These are phyloP conservation scores for Serendipita indica DNA, from an alignment of 768 basidiomycete species.

Conservation along the genomic window DNA sequence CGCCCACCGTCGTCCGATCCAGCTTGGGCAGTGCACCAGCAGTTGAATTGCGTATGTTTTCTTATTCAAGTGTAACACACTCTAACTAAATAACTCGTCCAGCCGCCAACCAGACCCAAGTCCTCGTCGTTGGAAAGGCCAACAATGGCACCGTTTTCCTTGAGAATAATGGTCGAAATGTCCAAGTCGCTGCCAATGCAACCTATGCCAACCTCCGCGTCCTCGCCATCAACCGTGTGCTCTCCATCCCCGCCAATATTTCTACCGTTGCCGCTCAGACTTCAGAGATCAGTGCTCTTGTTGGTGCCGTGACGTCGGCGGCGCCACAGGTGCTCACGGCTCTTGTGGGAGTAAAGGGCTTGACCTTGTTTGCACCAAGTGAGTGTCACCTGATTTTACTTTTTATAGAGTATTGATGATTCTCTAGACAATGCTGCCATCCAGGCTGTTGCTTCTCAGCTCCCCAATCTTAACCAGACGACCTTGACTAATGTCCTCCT, in stretches of 20 bases:
- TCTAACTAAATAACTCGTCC: neutral
- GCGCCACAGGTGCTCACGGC: constrained; percentile 20
- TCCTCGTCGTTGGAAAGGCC: constrained; percentile 32
- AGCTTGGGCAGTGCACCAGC: constrained; percentile 35
- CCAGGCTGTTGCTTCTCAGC: constrained; percentile 20
- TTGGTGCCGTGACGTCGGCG: constrained; percentile 22
- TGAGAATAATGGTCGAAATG: constrained; percentile 24
- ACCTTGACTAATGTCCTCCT: constrained; percentile 31
- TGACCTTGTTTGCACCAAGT: constrained; percentile 55
- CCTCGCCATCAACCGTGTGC: constrained; percentile 32
- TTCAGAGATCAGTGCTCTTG: constrained; percentile 29
- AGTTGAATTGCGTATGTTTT: constrained; percentile 26
- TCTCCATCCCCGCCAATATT: constrained; percentile 38
- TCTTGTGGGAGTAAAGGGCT: constrained; percentile 31
- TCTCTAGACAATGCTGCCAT: constrained; percentile 26
- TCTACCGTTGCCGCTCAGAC: constrained; percentile 27
- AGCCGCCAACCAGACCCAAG: constrained; percentile 45
- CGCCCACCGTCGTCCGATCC: constrained; percentile 47
- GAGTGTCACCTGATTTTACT: constrained; percentile 23
- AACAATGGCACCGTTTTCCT: constrained; percentile 29
- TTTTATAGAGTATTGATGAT: neutral
- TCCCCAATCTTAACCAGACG: constrained; percentile 30
- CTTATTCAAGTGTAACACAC: neutral
- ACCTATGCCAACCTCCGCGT: constrained; percentile 15
- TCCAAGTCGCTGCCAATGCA: constrained; percentile 24